These are phyloP conservation scores for Teratosphaeria nubilosa DNA, from an alignment of 2,329 filamentous ascomycete genomes.

Conservation along the genomic window DNA sequence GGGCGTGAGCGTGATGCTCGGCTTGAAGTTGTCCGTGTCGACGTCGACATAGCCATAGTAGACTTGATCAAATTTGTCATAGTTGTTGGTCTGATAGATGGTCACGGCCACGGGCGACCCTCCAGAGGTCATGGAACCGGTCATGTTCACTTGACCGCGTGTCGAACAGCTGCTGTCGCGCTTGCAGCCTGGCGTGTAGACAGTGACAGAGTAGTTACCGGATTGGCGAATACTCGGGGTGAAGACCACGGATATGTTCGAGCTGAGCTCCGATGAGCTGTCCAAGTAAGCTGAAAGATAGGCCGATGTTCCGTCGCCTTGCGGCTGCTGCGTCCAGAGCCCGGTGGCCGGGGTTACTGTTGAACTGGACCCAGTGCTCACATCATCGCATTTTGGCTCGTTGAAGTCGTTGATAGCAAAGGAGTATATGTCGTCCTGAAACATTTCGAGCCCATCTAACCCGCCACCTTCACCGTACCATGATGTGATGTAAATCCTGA, in stretches of 20 bases:
- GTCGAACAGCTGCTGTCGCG: conserved; percentile 66
- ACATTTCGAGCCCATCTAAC: conserved; percentile 75
- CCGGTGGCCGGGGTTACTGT: conserved; percentile 50
- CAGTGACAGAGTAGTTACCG: conserved; percentile 80
- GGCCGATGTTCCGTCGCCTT: conserved; percentile 58
- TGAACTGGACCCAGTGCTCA: conserved; percentile 52
- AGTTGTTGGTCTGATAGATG: conserved; percentile 85
- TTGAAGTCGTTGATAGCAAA: conserved; percentile 86
- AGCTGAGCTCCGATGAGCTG: conserved; percentile 28
- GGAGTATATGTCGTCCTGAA: conserved; percentile 56
- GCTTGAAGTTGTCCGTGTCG: conserved; percentile 61
- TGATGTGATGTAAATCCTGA: conserved; percentile 73
- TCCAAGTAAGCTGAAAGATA: conserved; percentile 65
- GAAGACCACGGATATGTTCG: conserved; percentile 62
- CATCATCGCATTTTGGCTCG: conserved; percentile 66
- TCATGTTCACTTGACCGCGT: conserved; percentile 75
- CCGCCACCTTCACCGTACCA: conserved; percentile 85
- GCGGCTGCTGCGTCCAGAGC: conserved; percentile 60
- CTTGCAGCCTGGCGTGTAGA: conserved; percentile 87
- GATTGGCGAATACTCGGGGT: conserved; percentile 75
- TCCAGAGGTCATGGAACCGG: conserved; percentile 51
- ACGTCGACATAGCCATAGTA: conserved; percentile 79
- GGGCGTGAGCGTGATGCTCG: conserved; percentile 68
- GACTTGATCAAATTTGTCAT: conserved; percentile 91
- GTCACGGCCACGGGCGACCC: conserved; percentile 46